Conservation (phyloP, 2,329 filamentous ascomycete genomes). For the Ceratocystis lukuohia region DNA sequence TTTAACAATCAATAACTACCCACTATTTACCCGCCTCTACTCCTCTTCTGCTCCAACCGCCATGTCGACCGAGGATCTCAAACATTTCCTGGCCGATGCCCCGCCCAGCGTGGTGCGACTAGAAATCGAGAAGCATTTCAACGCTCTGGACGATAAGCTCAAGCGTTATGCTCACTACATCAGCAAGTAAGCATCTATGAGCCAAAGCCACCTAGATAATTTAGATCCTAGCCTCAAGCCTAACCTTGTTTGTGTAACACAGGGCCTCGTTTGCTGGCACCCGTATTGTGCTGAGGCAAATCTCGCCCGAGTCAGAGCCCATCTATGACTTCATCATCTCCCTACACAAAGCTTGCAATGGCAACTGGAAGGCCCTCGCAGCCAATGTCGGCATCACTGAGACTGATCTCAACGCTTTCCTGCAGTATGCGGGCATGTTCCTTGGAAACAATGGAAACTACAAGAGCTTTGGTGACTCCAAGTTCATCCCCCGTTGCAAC, state of each 20-base stretch:
- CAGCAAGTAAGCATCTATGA: slow-evolving; percentile 46
- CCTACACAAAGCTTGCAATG: slow-evolving; percentile 50
- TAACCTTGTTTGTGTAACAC: slow-evolving; percentile 15
- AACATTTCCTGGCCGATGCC: slow-evolving; percentile 78
- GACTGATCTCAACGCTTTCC: slow-evolving; percentile 52
- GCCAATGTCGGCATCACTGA: slow-evolving; percentile 50
- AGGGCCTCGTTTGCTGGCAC: slow-evolving; percentile 67
- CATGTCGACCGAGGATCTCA: slow-evolving; percentile 47
- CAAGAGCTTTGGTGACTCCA: slow-evolving; percentile 75
- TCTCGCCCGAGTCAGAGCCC: slow-evolving; percentile 66
- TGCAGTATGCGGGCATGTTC: slow-evolving; percentile 68
- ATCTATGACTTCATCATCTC: slow-evolving; percentile 72
- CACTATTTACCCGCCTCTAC: slow-evolving; percentile 14
- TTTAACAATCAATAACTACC: not conserved
- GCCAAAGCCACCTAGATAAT: not conserved
- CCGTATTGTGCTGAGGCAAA: slow-evolving; percentile 65
- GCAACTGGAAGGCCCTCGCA: slow-evolving; percentile 58
- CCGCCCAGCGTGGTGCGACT: slow-evolving; percentile 80
- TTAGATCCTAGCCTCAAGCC: not conserved
- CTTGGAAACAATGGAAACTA: slow-evolving; percentile 73
- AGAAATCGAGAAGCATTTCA: slow-evolving; percentile 86
- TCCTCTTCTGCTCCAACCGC: slow-evolving; percentile 25
- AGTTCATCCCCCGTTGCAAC: slow-evolving; percentile 62
- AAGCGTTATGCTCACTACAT: slow-evolving; percentile 88
- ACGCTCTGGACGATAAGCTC: slow-evolving; percentile 58